Evolutionary conservation across 2,329 filamentous ascomycete genomes (phyloP), one percentile per base, ranked within the genome.

Genomic region (Coniella vitis): DNA sequence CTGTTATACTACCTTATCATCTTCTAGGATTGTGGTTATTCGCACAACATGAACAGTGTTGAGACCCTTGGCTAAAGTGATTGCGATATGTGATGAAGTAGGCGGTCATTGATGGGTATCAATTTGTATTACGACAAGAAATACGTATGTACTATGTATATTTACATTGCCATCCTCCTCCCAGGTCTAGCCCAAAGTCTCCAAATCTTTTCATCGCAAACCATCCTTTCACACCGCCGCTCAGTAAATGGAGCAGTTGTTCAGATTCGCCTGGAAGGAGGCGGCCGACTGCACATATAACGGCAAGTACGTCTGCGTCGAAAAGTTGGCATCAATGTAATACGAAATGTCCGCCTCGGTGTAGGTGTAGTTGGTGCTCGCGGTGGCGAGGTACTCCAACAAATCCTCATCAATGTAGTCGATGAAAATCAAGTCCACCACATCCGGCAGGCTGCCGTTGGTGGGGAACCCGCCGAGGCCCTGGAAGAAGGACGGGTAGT

Each of bases 401-500:
- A 72, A 55, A 36, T 64, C 60, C 13, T 55, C 60, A 53, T 70
- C 60, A 55, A 71, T 70, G 52, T 75, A 79, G 54, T 79, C 74
- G 13, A 75, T 59, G 56, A 79, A 79, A 20, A 80, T 64, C 0
- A 79, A 58, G 53, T 80, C 76, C 2, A 78, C 75, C 2, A 59
- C 67, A 10, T 69, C 65, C 0, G 74, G 70, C 4, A 22, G 1
- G 16, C 61, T 64, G 1, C 71, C 70, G 20, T 70, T 63, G 2
- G 58, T 50, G 0, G 73, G 71, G 47, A 79, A 76, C 0, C 69
- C 72, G 7, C 63, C 74, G 14, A 71, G 68, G 3, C 68, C 69
- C 57, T 75, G 70, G 55, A 76, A 72, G 56, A 74, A 74, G 52
- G 71, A 66, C 4, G 76, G 76, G 38, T 74, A 66, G 1, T 56